Evolutionary conservation across 2,329 filamentous ascomycete species (phyloP).

Genomic region (Fusarium sacchari): DNA sequence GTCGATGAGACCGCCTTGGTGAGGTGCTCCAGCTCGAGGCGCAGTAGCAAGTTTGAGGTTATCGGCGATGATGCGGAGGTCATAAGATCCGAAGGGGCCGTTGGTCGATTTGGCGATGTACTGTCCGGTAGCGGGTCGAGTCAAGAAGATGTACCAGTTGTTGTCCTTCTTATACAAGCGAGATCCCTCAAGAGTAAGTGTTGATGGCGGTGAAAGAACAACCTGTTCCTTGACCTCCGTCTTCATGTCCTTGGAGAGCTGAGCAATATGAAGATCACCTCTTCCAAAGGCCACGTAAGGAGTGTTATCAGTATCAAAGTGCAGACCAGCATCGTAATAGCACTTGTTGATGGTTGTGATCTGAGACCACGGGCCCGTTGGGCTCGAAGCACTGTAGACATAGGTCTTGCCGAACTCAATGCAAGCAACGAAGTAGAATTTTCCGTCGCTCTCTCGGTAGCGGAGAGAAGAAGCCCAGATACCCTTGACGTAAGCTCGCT

Average conservation of each 20-base stretch:
- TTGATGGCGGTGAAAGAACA: neutral
- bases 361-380: constrained; percentile 55
- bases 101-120: constrained; percentile 58
- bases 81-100: constrained; percentile 61
- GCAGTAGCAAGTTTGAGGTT: constrained; percentile 52
- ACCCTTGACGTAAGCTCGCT: constrained; percentile 60
- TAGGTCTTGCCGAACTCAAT: constrained; percentile 56
- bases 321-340: constrained; percentile 66
- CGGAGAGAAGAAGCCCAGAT: constrained; percentile 60
- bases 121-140: constrained; percentile 55
- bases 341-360: constrained; percentile 57
- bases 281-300: constrained; percentile 67
- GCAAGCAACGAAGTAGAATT: constrained; percentile 51
- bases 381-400: constrained; percentile 59
- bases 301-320: constrained; percentile 65
- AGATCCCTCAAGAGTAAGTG: constrained; percentile 56
- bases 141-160: constrained; percentile 63
- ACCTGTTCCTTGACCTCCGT: constrained; percentile 13
- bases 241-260: constrained; percentile 55
- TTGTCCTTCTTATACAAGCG: constrained; percentile 67
- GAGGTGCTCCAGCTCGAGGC: constrained; percentile 54
- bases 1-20: constrained; percentile 66
- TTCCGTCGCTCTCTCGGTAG: constrained; percentile 19
- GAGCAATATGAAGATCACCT: constrained; percentile 58
- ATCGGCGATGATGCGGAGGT: constrained; percentile 54